A percentile compares a stretch with the other conserved stretches of the same genome.
These are phyloP conservation scores for Mortierella sp. DNA, from an alignment of 371 early-diverging fungal genomes.

Conservation along the genomic window DNA sequence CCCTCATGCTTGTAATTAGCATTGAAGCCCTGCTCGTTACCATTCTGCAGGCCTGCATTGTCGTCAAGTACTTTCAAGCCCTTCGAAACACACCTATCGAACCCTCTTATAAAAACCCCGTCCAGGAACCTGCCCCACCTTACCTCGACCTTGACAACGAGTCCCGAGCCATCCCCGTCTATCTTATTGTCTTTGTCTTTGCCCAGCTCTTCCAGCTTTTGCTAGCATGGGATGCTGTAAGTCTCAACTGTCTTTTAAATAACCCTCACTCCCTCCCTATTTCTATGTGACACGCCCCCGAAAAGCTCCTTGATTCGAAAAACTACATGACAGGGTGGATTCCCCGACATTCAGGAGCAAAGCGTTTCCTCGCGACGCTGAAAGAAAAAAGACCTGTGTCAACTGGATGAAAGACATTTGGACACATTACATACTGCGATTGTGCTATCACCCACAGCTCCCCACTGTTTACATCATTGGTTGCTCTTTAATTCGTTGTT, in stretches of 20 bases:
- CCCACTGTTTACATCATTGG: not conserved
- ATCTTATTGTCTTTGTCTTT: constrained; percentile 82
- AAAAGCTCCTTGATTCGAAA: not conserved
- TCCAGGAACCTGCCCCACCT: constrained; percentile 1
- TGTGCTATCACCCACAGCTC: not conserved
- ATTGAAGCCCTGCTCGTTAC: constrained; percentile 79
- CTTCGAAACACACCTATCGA: constrained; percentile 33
- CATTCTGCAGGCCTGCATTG: constrained; percentile 74
- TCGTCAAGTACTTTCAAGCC: constrained; percentile 66
- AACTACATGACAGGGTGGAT: not conserved
- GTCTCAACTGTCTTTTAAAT: constrained; percentile 21
- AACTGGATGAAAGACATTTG: not conserved
- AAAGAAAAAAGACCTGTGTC: not conserved
- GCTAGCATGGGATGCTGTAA: constrained; percentile 85
- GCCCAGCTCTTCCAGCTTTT: constrained; percentile 81
- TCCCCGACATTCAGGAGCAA: not conserved
- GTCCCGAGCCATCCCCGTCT: constrained; percentile 71
- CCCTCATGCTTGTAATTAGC: constrained; percentile 61
- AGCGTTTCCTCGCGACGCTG: not conserved
- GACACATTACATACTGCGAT: not conserved
- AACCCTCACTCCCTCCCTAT: not conserved
- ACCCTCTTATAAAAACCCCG: not conserved
- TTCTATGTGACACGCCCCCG: not conserved
- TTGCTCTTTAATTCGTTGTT: not conserved
- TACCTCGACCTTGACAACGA: constrained; percentile 31